Evolutionary conservation across 2,329 filamentous ascomycete genomes (phyloP).

Genomic region (Lecanosticta acicola): DNA sequence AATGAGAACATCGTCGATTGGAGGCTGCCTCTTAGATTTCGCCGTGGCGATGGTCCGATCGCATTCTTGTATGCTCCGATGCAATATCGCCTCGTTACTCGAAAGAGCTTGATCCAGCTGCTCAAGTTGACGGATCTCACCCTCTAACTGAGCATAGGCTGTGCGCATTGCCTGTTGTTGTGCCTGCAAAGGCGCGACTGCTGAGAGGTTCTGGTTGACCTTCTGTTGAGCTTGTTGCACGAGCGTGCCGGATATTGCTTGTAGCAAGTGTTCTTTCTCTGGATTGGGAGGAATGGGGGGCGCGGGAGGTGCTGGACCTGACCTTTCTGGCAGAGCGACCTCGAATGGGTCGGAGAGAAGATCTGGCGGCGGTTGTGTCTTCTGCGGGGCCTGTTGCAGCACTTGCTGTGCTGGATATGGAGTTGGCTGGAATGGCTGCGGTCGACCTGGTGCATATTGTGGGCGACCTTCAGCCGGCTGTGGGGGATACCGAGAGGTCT

Average conservation of each 20-base stretch:
- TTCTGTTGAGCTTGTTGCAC: conserved; percentile 63
- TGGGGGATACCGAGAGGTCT: conserved; percentile 13
- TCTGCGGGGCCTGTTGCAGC: conserved; percentile 16
- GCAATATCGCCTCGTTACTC: conserved; percentile 72
- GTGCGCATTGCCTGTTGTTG: conserved; percentile 72
- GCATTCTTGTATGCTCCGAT: conserved; percentile 69
- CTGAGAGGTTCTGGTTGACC: conserved; percentile 65
- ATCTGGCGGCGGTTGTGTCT: conserved; percentile 43
- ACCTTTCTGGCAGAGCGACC: conserved; percentile 50
- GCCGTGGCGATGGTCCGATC: conserved; percentile 71
- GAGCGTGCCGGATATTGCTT: conserved; percentile 67
- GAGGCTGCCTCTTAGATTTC: conserved; percentile 62
- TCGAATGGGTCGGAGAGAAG: conserved; percentile 60
- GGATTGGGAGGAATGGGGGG: conserved; percentile 93
- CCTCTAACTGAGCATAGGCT: conserved; percentile 63
- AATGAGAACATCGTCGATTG: conserved; percentile 87
- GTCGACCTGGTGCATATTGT: conserved; percentile 14
- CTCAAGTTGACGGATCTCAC: conserved; percentile 66
- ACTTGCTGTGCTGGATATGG: conserved; percentile 15
- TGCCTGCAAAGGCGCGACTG: conserved; percentile 67
- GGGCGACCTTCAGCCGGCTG: conserved; percentile 4
- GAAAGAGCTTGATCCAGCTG: conserved; percentile 65
- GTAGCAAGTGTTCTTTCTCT: conserved; percentile 82
- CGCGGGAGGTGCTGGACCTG: conserved; percentile 50
- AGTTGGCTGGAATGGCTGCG: conserved; percentile 12